These are phyloP conservation scores for Sphaerulina populicola DNA, from an alignment of 2,329 filamentous ascomycete genomes.

Conservation along the genomic window DNA sequence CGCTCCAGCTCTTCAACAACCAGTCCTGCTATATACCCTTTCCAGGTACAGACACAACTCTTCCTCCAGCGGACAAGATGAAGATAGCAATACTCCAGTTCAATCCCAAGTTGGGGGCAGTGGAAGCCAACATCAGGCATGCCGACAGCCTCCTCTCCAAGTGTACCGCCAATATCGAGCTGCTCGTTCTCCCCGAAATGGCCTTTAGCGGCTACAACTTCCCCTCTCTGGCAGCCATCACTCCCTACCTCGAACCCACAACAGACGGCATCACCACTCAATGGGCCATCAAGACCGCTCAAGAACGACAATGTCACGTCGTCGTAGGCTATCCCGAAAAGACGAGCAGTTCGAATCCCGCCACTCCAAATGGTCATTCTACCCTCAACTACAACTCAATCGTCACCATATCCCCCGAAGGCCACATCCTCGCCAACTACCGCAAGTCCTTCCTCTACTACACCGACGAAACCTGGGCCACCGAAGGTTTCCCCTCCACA, in stretches of 20 bases:
- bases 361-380: conserved; percentile 46
- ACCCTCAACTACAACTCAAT: conserved; percentile 24
- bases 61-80: conserved; percentile 38
- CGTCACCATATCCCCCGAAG: conserved; percentile 49
- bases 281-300: conserved; percentile 62
- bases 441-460: conserved; percentile 59
- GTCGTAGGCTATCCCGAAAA: conserved; percentile 65
- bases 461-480: conserved; percentile 58
- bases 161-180: conserved; percentile 48
- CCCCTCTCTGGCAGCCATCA: conserved; percentile 57
- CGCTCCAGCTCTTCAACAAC: too few relatives aligned
- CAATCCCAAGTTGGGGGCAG: conserved; percentile 59
- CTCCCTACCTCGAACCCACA: conserved; percentile 59
- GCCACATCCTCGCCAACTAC: conserved; percentile 51
- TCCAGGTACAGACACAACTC: too few relatives aligned
- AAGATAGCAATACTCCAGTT: conserved; percentile 65
- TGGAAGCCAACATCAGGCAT: conserved; percentile 60
- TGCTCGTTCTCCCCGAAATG: conserved; percentile 67
- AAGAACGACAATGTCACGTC: conserved; percentile 59
- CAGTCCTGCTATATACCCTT: too few relatives aligned
- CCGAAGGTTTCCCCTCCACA: conserved; percentile 20
- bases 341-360: conserved; percentile 1
- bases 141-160: conserved; percentile 57
- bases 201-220: conserved; percentile 78
- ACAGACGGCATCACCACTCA: conserved; percentile 58